A percentile compares a stretch with the other conserved stretches of the same genome.
Conservation (phyloP, 371 early-diverging fungal species). For the Actinomortierella ambigua region DNA sequence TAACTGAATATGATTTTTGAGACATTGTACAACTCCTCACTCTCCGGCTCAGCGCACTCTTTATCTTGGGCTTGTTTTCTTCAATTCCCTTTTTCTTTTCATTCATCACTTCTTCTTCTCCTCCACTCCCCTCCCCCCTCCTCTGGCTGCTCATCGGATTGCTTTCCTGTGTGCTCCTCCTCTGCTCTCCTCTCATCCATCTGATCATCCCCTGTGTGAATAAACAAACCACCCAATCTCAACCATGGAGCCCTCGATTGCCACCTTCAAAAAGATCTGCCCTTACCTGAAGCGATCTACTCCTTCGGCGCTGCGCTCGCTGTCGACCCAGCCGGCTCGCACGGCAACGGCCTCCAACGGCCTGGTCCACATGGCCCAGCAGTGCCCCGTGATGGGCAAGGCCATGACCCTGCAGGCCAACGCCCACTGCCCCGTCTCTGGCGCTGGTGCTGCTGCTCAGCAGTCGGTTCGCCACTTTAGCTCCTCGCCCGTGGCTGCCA, state of each 20-base stretch:
- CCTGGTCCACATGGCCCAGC: conserved; percentile 79
- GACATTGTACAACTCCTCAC: no score
- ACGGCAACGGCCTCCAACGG: conserved; percentile 51
- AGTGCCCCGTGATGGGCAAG: conserved; percentile 92
- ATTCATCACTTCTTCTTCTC: no score
- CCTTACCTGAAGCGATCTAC: conserved; percentile 87
- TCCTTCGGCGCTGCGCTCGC: conserved; percentile 75
- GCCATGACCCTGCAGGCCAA: conserved; percentile 75
- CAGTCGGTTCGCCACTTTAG: conserved; percentile 48
- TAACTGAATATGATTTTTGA: no score
- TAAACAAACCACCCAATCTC: no score
- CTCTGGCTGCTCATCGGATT: no score
- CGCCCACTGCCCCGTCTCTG: conserved; percentile 49
- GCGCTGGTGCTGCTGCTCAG: conserved; percentile 19
- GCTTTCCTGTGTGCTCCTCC: no score
- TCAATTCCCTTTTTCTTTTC: no score
- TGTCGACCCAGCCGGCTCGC: conserved; percentile 54
- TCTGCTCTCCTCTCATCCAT: no score
- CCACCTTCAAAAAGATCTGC: conserved; percentile 69
- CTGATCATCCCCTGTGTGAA: no score
- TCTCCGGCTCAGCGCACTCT: no score
- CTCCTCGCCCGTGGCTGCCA: conserved; percentile 45
- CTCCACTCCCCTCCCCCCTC: no score
- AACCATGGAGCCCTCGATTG: conserved; percentile 61
- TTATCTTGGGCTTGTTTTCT: no score